Conservation (phyloP, 192 early-diverging fungal species). For the Coemansia sp. region DNA sequence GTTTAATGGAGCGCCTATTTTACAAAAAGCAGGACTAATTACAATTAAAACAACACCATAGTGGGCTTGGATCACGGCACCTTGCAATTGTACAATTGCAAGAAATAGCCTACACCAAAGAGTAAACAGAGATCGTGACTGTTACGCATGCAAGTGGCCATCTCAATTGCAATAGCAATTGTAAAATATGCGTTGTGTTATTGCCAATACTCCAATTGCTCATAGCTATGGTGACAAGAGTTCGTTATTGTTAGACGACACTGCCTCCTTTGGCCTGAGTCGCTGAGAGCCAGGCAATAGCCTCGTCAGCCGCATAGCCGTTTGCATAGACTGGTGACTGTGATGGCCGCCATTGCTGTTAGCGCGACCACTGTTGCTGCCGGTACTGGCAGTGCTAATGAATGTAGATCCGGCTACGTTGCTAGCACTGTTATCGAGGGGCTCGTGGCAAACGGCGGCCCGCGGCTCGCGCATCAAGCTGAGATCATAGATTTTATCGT, state of each 20-base stretch:
- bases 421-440: neutral
- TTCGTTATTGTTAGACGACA: neutral
- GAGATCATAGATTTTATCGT: constrained; percentile 47
- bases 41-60: neutral
- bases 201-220: neutral
- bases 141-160: neutral
- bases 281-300: constrained; percentile 22
- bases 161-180: neutral
- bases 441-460: constrained; percentile 1
- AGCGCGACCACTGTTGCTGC: neutral
- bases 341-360: neutral
- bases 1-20: neutral
- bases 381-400: neutral
- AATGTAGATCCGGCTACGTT: neutral
- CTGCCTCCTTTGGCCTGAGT: neutral
- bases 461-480: constrained; percentile 47
- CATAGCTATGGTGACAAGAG: neutral
- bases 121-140: neutral
- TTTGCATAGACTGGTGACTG: constrained; percentile 13
- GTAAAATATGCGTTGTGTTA: neutral
- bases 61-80: neutral
- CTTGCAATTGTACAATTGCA: neutral
- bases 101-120: neutral
- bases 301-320: constrained; percentile 20
- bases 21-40: neutral